Evolutionary conservation across 2,329 filamentous ascomycete genomes (phyloP).

Genomic region (Cladophialophora psammophila): DNA sequence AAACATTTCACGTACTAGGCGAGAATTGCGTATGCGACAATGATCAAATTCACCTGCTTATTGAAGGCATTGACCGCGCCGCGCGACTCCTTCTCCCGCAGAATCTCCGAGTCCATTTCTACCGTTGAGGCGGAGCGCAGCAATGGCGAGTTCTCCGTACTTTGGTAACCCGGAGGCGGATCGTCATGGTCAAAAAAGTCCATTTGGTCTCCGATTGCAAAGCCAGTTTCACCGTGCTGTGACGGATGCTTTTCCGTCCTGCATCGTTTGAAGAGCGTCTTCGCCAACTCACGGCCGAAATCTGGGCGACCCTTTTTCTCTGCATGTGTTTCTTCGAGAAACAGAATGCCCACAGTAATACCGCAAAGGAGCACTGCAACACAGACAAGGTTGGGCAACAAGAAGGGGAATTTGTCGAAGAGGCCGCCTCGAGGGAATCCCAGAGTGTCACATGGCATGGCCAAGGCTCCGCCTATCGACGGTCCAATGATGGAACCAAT

Average conservation of each 20-base stretch:
- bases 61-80: slow-evolving; percentile 73
- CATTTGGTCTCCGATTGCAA: slow-evolving; percentile 5
- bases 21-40: slow-evolving; percentile 77
- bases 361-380: slow-evolving; percentile 78
- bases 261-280: slow-evolving; percentile 63
- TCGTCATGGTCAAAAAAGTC: slow-evolving; percentile 59
- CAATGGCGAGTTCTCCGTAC: slow-evolving; percentile 62
- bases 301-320: slow-evolving; percentile 80
- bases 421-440: slow-evolving; percentile 74
- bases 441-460: slow-evolving; percentile 79
- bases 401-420: slow-evolving; percentile 86
- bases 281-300: slow-evolving; percentile 76
- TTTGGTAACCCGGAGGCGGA: slow-evolving; percentile 72
- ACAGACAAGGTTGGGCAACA: slow-evolving; percentile 91
- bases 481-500: slow-evolving; percentile 94
- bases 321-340: slow-evolving; percentile 92
- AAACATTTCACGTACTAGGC: slow-evolving; percentile 74
- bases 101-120: slow-evolving; percentile 50
- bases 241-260: not conserved
- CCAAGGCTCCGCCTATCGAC: slow-evolving; percentile 87
- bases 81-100: slow-evolving; percentile 51
- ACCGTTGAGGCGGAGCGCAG: slow-evolving; percentile 48
- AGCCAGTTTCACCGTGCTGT: slow-evolving; percentile 6
- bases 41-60: slow-evolving; percentile 70
- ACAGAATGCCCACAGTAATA: slow-evolving; percentile 79